Conservation (phyloP, 2,329 filamentous ascomycete species). For the Cercospora sp. region DNA sequence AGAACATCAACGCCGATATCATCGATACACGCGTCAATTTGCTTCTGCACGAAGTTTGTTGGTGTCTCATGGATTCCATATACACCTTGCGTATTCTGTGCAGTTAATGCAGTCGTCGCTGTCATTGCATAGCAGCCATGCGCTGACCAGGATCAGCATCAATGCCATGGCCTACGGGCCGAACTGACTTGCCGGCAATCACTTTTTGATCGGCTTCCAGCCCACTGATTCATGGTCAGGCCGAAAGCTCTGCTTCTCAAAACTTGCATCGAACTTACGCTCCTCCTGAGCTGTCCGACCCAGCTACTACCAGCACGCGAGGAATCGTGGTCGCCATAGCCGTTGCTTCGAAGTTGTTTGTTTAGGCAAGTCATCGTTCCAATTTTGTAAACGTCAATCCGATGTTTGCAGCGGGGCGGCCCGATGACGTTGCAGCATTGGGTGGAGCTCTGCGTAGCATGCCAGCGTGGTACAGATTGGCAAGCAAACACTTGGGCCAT, state of each 20-base stretch:
- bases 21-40: conserved; percentile 79
- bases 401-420: conserved; percentile 16
- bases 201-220: conserved; percentile 96
- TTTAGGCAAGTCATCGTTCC: conserved; percentile 4
- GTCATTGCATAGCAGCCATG: conserved; percentile 97
- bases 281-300: conserved; percentile 87
- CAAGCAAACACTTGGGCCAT: neutral
- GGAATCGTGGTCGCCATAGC: conserved; percentile 33
- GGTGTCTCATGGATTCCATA: conserved; percentile 78
- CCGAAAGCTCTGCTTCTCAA: neutral
- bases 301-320: conserved; percentile 77
- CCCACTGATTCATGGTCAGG: conserved; percentile 58
- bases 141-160: conserved; percentile 45
- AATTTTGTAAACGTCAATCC: conserved; percentile 7
- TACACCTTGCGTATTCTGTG: conserved; percentile 88
- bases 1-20: conserved; percentile 88
- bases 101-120: conserved; percentile 91
- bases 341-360: conserved; percentile 3
- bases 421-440: conserved; percentile 14
- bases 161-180: neutral
- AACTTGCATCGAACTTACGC: conserved; percentile 60
- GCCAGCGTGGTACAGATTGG: neutral
- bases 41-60: conserved; percentile 74
- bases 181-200: conserved; percentile 47
- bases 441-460: neutral